Percentiles rank a stretch among this genome's conserved stretches.
Conservation (phyloP, 2,329 filamentous ascomycete genomes). For the Diplodia mutila region DNA sequence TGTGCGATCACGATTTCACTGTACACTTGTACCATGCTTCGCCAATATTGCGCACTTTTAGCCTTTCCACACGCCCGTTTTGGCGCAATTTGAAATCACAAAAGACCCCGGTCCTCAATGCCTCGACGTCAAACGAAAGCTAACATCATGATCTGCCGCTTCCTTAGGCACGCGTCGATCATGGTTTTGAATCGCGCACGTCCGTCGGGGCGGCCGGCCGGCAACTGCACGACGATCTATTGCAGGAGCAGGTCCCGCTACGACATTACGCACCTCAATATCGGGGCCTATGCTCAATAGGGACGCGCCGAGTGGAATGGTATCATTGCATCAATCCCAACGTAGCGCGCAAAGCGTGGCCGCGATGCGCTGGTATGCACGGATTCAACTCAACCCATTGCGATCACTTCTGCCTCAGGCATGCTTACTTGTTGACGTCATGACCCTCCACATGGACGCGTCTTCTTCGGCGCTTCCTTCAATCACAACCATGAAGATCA, state of each 20-base stretch:
- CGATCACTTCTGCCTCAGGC: neutral
- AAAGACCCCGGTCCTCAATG: neutral
- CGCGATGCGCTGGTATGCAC: neutral
- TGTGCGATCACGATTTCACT: neutral
- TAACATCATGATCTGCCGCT: conserved; percentile 30
- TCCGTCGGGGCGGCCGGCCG: neutral
- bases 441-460: neutral
- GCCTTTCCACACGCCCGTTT: neutral
- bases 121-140: conserved; percentile 40
- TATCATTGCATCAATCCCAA: neutral
- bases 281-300: neutral
- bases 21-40: neutral
- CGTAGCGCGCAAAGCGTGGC: neutral
- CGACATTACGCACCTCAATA: neutral
- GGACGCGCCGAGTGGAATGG: neutral
- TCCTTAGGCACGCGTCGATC: neutral
- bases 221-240: neutral
- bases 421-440: neutral
- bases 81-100: neutral
- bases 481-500: neutral
- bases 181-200: neutral
- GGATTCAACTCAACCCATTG: neutral
- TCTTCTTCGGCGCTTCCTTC: neutral
- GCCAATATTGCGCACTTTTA: neutral
- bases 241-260: neutral